phyloP scores from a whole-genome alignment of 768 basidiomycete species.

The Crucibulum laeve region DNA sequence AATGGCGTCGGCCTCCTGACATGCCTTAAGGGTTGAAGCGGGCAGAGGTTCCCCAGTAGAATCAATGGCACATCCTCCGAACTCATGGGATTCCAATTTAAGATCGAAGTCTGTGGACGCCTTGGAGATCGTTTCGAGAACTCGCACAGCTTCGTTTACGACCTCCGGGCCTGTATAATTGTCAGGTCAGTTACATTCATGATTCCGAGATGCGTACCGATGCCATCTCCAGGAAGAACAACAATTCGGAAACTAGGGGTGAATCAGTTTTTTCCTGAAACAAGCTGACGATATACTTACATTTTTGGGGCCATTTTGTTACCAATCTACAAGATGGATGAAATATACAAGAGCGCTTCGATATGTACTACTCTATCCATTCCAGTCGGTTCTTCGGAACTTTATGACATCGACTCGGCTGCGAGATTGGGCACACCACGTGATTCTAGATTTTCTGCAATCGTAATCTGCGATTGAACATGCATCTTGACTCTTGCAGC shows the following conservation, averaged over 20 bases:
- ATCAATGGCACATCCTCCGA: conserved; percentile 95
- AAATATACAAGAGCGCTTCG: too few relatives aligned
- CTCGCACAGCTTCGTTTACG: conserved; percentile 75
- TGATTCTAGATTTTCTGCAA: too few relatives aligned
- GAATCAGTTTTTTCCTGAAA: background rate
- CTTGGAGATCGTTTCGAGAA: conserved; percentile 69
- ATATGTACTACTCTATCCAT: too few relatives aligned
- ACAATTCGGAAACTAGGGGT: conserved; percentile 65
- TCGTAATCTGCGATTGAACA: too few relatives aligned
- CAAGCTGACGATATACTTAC: background rate
- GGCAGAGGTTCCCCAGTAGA: conserved; percentile 82
- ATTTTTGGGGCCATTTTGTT: background rate
- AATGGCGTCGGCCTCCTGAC: conserved; percentile 91
- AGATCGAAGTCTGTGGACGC: conserved; percentile 64
- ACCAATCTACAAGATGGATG: background rate
- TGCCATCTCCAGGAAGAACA: conserved; percentile 94
- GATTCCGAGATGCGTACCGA: conserved; percentile 50
- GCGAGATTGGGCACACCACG: too few relatives aligned
- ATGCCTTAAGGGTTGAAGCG: conserved; percentile 78
- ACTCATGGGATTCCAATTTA: conserved; percentile 68
- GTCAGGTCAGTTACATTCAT: background rate
- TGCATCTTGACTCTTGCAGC: background rate
- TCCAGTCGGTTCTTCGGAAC: too few relatives aligned
- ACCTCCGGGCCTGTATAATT: conserved; percentile 76
- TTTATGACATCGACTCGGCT: too few relatives aligned